Evolutionary conservation across 257 asterid species (phyloP).

Genomic region (Agastache rugosa): DNA sequence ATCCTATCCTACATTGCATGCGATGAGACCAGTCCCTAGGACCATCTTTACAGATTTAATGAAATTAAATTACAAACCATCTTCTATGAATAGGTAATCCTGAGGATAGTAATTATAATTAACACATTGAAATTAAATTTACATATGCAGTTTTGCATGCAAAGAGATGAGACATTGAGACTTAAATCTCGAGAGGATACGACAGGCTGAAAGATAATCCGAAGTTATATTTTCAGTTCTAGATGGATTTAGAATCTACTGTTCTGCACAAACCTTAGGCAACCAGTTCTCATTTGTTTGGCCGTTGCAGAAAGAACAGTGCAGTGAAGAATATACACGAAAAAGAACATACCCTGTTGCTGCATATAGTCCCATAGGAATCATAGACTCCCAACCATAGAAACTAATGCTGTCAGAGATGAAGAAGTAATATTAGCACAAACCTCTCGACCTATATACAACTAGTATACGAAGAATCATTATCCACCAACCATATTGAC

Average conservation of each 20-base stretch:
- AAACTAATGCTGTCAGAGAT: conserved; percentile 52
- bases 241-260: not conserved
- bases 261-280: not conserved
- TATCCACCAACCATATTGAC: conserved; percentile 58
- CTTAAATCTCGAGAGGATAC: not conserved
- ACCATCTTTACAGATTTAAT: too few relatives aligned
- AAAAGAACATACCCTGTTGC: conserved; percentile 61
- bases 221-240: not conserved
- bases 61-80: too few relatives aligned
- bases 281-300: not conserved
- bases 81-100: too few relatives aligned
- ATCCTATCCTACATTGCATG: too few relatives aligned
- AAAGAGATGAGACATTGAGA: not conserved
- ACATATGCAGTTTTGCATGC: conserved; percentile 1
- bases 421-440: conserved; percentile 14
- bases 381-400: conserved; percentile 70
- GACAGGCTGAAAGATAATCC: not conserved
- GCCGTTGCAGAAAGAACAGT: conserved; percentile 1
- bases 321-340: not conserved
- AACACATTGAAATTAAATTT: too few relatives aligned
- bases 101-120: too few relatives aligned
- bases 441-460: conserved; percentile 6
- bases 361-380: conserved; percentile 67
- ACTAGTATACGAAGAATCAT: conserved; percentile 20
- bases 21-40: too few relatives aligned